Base-by-base conservation (phyloP, 257 asterid species). In the Solanum corneliomulleri region DNA sequence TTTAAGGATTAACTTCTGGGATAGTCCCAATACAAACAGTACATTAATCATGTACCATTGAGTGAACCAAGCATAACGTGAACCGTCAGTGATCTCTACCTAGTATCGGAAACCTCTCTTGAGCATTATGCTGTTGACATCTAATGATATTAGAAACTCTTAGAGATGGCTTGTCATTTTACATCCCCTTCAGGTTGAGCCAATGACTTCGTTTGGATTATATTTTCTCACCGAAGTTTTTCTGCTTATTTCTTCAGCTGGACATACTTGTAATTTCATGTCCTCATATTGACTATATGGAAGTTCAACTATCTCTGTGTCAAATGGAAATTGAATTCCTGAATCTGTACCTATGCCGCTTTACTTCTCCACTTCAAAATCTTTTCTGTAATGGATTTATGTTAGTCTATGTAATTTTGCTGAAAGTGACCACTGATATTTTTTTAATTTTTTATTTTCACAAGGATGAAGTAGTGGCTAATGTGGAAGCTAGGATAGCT, bases 401-500 rank as follows among this genome's bases (percentile, higher is more conserved):
- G 18, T 80, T 45, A 10, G 64, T 45, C 41, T 78, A 75, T 23
- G 64, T 9, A 25, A 44, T 37, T 74, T 74, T 37, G 9, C 14
- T 27, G 66, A 45, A 27, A 52, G 20, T 49, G 66, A 18, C 85
- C 29, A 80, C 45, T 47, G 69, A 80, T 44, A 45, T 80, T 49
- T 80, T 16, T 16, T 47, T 29, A 14, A 14, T 5, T 80, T 29
- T 82, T 27, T 18, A 75, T 45, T 35, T 25, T 71, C 88, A 81
- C 72, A 47, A 97, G 99, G 99, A 96, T 90, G 94, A 94, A 52
- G 47, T 97, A 72, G 92, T 97, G 85, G 89, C 93, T 20, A 35
- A 90, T 37, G 52, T 95, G 23, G 99, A 97, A 92, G 93, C 90
- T 23, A 95, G 92, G 92, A 92, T 96, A 74, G 98, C 99, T 37